These are phyloP conservation scores for Fusarium humuli DNA, from an alignment of 2,329 filamentous ascomycete genomes.

Conservation along the genomic window DNA sequence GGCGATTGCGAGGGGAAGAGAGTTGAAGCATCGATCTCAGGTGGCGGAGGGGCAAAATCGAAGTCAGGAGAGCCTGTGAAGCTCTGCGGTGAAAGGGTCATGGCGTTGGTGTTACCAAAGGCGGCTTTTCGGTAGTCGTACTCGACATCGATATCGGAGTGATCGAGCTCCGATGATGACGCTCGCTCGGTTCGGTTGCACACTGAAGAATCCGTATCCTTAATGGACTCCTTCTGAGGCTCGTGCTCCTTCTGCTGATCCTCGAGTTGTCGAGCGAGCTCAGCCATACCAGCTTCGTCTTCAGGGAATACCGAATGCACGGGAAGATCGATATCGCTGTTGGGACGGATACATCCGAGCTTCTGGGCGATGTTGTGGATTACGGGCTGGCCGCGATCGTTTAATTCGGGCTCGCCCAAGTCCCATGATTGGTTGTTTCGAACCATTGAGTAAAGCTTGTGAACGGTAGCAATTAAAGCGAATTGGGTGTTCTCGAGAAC, in stretches of 20 bases:
- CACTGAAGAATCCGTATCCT: slow-evolving; percentile 44
- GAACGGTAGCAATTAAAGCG: slow-evolving; percentile 71
- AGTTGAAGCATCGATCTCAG: slow-evolving; percentile 50
- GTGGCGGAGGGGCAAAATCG: slow-evolving; percentile 52
- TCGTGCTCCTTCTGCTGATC: slow-evolving; percentile 58
- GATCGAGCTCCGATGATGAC: slow-evolving; percentile 66
- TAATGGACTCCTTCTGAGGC: slow-evolving; percentile 45
- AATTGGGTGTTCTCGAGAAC: slow-evolving; percentile 74
- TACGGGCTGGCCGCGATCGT: slow-evolving; percentile 71
- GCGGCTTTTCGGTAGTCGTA: slow-evolving; percentile 64
- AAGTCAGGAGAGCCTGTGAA: slow-evolving; percentile 56
- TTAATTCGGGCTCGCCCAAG: slow-evolving; percentile 71
- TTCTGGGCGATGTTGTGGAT: slow-evolving; percentile 74
- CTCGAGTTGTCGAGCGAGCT: slow-evolving; percentile 67
- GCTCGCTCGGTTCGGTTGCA: slow-evolving; percentile 58
- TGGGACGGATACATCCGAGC: slow-evolving; percentile 72
- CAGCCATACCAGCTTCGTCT: slow-evolving; percentile 67
- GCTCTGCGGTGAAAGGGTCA: slow-evolving; percentile 67
- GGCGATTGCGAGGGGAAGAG: slow-evolving; percentile 54
- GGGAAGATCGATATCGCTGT: slow-evolving; percentile 69
- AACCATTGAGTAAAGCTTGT: slow-evolving; percentile 74
- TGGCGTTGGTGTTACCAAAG: slow-evolving; percentile 57
- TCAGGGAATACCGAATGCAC: slow-evolving; percentile 71
- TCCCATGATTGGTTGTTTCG: slow-evolving; percentile 69
- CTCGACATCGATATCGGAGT: slow-evolving; percentile 67